These are phyloP conservation scores for Tetrapisispora phaffii DNA, from an alignment of 805 yeast species.

Conservation along the genomic window DNA sequence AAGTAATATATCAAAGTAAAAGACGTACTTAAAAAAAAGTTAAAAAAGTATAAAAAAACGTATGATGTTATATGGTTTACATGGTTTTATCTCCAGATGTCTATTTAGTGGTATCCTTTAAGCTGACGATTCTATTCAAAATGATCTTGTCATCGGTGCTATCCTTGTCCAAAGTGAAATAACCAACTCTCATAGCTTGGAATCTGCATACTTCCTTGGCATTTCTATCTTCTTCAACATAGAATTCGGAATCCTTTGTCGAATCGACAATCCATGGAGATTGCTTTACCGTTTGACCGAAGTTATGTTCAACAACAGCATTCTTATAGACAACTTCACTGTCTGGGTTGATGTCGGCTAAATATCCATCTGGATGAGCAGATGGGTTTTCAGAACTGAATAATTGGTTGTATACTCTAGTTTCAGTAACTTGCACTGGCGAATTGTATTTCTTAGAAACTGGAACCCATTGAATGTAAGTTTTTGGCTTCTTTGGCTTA, in stretches of 20 bases:
- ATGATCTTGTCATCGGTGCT: slow-evolving; percentile 51
- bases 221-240: slow-evolving; percentile 55
- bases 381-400: slow-evolving; percentile 89
- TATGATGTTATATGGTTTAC: not conserved
- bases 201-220: slow-evolving; percentile 80
- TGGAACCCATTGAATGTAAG: slow-evolving; percentile 95
- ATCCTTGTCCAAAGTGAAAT: slow-evolving; percentile 84
- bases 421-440: slow-evolving; percentile 60
- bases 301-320: slow-evolving; percentile 73
- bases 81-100: no score
- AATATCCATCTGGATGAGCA: slow-evolving; percentile 77
- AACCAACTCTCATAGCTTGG: slow-evolving; percentile 96
- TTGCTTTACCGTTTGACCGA: slow-evolving; percentile 51
- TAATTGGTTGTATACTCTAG: slow-evolving; percentile 77
- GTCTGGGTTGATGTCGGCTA: slow-evolving; percentile 71
- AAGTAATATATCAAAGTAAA: no score
- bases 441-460: slow-evolving; percentile 48
- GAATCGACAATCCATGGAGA: slow-evolving; percentile 69
- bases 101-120: slow-evolving; percentile 61
- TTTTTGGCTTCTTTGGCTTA: slow-evolving; percentile 71
- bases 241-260: slow-evolving; percentile 49
- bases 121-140: slow-evolving; percentile 83
- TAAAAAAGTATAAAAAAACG: not conserved
- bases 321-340: slow-evolving; percentile 57
- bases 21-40: not conserved